Percentiles rank a stretch among this genome's conserved stretches.
phyloP scores from a whole-genome alignment of 495 filamentous ascomycete species.

The Parathielavia hyrcaniae region DNA sequence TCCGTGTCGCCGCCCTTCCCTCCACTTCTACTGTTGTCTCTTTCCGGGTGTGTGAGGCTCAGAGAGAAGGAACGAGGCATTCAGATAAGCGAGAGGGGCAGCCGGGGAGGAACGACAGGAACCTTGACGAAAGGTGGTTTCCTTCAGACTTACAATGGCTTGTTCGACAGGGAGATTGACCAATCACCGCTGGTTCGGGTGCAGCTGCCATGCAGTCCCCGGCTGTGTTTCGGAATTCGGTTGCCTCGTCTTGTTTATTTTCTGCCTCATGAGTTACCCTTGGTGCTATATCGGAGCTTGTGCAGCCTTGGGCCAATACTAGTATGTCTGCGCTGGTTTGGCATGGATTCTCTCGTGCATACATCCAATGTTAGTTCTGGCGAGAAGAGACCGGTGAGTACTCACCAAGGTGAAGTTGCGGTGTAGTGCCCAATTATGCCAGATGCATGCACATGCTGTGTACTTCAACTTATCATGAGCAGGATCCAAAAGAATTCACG shows the following conservation, averaged over 20 bases:
- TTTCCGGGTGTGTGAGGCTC: not conserved
- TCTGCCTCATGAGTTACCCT: not conserved
- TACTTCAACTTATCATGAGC: not conserved
- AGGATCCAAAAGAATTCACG: not conserved
- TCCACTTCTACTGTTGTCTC: not conserved
- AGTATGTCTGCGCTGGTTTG: no score
- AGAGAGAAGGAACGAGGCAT: not conserved
- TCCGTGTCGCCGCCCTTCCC: not conserved
- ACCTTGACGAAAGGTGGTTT: not conserved
- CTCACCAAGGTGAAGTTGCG: not conserved
- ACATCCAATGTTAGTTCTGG: not conserved
- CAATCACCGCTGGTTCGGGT: not conserved
- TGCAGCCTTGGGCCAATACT: no score
- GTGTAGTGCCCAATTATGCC: not conserved
- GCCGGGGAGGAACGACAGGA: not conserved
- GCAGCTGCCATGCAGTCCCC: not conserved
- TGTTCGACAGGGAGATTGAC: not conserved
- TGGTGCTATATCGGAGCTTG: slow-evolving; percentile 6
- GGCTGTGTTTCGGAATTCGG: not conserved
- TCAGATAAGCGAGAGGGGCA: slow-evolving; percentile 6
- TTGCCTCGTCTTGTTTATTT: slow-evolving; percentile 10
- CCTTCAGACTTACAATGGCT: not conserved
- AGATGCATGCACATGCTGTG: not conserved
- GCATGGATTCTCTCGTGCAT: no score
- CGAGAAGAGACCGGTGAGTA: slow-evolving; percentile 2